These are phyloP conservation scores for Penicillium sclerotiorum DNA, from an alignment of 2,329 filamentous ascomycete species.

Conservation along the genomic window DNA sequence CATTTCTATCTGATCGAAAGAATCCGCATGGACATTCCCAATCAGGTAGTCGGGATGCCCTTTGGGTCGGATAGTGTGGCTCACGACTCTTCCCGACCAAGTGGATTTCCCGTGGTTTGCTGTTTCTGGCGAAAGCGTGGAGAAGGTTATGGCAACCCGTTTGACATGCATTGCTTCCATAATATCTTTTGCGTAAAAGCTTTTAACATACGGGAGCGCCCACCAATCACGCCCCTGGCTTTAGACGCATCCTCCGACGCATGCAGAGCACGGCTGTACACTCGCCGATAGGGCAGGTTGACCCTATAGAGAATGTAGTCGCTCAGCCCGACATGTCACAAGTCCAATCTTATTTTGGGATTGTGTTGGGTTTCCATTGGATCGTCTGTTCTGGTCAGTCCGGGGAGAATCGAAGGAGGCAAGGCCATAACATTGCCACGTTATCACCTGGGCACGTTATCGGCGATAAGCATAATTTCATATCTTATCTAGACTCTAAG, in stretches of 20 bases:
- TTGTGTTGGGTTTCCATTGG: not conserved
- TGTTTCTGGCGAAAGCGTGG: slow-evolving; percentile 19
- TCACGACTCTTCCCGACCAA: slow-evolving; percentile 18
- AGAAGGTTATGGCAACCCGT: slow-evolving; percentile 11
- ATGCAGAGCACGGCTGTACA: not conserved
- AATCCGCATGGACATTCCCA: slow-evolving; percentile 27
- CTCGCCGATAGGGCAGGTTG: slow-evolving; percentile 17
- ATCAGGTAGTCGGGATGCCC: slow-evolving; percentile 21
- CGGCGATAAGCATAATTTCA: too few relatives aligned
- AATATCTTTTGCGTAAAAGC: slow-evolving; percentile 23
- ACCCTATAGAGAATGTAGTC: slow-evolving; percentile 10
- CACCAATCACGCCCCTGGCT: slow-evolving; percentile 16
- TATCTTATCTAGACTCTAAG: too few relatives aligned
- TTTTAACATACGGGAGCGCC: slow-evolving; percentile 2
- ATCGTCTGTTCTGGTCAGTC: too few relatives aligned
- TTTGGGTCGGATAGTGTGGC: slow-evolving; percentile 11
- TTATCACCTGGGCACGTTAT: too few relatives aligned
- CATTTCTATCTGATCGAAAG: slow-evolving; percentile 16
- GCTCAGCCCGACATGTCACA: too few relatives aligned
- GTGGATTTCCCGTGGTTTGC: slow-evolving; percentile 3
- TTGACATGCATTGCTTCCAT: slow-evolving; percentile 6
- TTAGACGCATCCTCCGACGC: too few relatives aligned
- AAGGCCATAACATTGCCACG: too few relatives aligned
- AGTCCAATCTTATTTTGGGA: slow-evolving; percentile 17
- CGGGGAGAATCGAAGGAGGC: too few relatives aligned